phyloP scores from a whole-genome alignment of 1,284 basidiomycete species.

The Takashimella koratensis region DNA sequence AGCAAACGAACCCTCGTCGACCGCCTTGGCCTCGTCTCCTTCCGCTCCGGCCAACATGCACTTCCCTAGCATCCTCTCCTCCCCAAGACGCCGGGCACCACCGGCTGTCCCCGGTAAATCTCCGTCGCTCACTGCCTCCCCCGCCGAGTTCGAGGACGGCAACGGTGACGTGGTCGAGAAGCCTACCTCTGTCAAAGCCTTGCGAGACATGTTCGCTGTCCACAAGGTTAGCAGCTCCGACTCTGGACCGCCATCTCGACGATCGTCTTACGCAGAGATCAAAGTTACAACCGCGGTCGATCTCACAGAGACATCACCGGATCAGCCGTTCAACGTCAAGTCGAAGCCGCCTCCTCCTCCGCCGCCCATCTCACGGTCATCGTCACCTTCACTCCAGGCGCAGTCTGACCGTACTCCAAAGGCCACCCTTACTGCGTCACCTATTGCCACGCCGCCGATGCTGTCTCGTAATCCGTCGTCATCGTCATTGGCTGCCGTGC shows the following conservation, averaged over 20 bases:
- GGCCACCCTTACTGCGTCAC: neutral
- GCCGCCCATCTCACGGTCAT: constrained; percentile 1
- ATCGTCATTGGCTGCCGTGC: neutral
- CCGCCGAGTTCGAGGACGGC: neutral
- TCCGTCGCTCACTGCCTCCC: neutral
- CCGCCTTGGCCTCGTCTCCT: neutral
- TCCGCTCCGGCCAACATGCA: neutral
- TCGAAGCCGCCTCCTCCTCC: constrained; percentile 2
- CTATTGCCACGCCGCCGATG: neutral
- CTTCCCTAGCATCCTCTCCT: neutral
- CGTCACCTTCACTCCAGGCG: neutral
- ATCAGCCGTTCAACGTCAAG: neutral
- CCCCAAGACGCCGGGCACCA: neutral
- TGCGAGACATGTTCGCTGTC: neutral
- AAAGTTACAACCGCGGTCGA: neutral
- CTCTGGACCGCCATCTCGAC: neutral
- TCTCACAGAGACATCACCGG: neutral
- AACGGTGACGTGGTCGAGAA: neutral
- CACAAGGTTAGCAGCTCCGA: neutral
- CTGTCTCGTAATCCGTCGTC: neutral
- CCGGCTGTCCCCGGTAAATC: neutral
- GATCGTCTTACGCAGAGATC: neutral
- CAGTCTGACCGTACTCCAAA: neutral
- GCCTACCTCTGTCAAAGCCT: neutral
- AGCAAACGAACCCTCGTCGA: neutral